Percentiles rank a stretch among this genome's conserved stretches.
These are phyloP conservation scores for Penicillium sp. DNA, from an alignment of 2,329 filamentous ascomycete genomes.

Conservation along the genomic window DNA sequence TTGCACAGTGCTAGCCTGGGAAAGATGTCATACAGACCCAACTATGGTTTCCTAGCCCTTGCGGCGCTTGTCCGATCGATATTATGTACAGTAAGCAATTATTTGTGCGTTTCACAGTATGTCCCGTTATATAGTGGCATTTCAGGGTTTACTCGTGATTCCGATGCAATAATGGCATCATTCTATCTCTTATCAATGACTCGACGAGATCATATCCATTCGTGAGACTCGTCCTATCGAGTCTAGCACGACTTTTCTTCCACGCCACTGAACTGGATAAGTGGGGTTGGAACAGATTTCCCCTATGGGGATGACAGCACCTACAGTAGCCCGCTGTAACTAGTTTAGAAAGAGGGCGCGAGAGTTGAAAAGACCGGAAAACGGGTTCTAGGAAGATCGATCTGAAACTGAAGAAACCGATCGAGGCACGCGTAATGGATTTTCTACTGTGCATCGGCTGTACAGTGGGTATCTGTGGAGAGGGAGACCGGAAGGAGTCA, in stretches of 20 bases:
- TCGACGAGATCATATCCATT: constrained; percentile 1
- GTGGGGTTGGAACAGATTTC: constrained; percentile 1
- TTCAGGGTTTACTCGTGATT: not conserved
- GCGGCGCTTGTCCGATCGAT: constrained; percentile 9
- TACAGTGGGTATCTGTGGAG: not conserved
- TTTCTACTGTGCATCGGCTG: not conserved
- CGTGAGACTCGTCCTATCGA: not conserved
- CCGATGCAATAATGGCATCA: not conserved
- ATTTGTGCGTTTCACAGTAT: constrained; percentile 6
- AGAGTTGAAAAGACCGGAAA: not conserved
- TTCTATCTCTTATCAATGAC: not conserved
- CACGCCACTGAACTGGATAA: constrained; percentile 4
- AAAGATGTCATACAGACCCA: not conserved
- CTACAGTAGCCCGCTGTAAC: constrained; percentile 4
- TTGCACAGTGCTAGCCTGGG: not conserved
- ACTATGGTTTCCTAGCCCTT: constrained; percentile 14
- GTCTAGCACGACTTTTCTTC: constrained; percentile 15
- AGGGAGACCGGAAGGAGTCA: constrained; percentile 2
- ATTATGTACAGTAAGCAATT: constrained; percentile 15
- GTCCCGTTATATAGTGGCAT: not conserved
- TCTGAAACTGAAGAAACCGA: constrained; percentile 9
- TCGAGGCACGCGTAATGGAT: constrained; percentile 5
- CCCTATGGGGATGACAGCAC: not conserved
- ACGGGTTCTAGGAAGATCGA: constrained; percentile 3
- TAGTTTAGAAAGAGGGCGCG: not conserved